Conservation (phyloP, 108 stramenopile genomes). For the Nannochloropsis oceanica region DNA sequence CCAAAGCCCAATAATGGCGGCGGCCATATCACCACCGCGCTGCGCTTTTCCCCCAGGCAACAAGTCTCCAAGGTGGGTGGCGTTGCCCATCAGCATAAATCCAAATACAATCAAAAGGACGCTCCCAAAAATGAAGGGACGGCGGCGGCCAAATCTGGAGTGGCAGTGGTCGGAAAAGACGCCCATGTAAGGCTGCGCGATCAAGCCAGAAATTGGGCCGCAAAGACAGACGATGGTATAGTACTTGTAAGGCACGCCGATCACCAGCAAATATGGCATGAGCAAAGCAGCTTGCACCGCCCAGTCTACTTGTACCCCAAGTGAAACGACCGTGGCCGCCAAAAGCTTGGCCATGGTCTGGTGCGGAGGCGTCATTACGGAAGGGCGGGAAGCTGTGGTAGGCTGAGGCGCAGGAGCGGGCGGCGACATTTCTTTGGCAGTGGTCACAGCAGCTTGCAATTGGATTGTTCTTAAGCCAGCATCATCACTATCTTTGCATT, state of each 20-base stretch:
- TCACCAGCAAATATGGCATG: neutral
- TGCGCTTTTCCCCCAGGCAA: neutral
- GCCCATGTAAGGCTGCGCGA: neutral
- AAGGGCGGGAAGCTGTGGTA: neutral
- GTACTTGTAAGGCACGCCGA: neutral
- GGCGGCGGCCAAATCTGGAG: neutral
- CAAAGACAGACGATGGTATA: neutral
- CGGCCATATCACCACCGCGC: neutral
- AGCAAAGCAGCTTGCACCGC: neutral
- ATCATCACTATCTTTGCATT: neutral
- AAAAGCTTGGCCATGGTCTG: neutral
- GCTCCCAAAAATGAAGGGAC: neutral
- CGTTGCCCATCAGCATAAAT: neutral
- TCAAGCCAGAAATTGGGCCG: neutral
- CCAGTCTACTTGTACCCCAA: neutral
- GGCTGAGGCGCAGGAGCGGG: neutral
- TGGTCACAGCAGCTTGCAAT: neutral
- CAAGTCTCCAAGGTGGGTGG: neutral
- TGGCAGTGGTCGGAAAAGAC: neutral
- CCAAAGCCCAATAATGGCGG: neutral
- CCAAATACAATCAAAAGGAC: neutral
- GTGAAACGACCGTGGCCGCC: neutral
- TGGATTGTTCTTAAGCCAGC: neutral
- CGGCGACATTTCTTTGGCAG: neutral
- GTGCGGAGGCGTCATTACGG: neutral